These are phyloP conservation scores for Kurtzmaniella quercitrusa DNA, from an alignment of 1,139 yeast genomes.

Conservation along the genomic window DNA sequence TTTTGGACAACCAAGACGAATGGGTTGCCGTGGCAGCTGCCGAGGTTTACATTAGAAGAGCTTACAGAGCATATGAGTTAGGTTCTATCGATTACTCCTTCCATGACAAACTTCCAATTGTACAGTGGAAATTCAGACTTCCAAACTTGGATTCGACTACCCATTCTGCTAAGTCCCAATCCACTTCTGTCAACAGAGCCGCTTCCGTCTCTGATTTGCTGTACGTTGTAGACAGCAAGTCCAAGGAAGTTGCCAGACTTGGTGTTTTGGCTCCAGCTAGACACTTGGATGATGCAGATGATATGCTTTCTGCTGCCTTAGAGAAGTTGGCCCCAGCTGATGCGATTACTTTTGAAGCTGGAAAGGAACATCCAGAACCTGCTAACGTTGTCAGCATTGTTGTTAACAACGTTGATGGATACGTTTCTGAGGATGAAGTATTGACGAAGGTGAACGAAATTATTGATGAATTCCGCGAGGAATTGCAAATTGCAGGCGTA, in stretches of 20 bases:
- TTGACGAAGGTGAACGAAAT: constrained; percentile 60
- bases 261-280: constrained; percentile 84
- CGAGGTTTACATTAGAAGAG: constrained; percentile 93
- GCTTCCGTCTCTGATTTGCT: constrained; percentile 91
- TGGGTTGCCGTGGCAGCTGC: constrained; percentile 95
- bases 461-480: constrained; percentile 65
- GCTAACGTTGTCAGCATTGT: constrained; percentile 81
- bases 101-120: constrained; percentile 60
- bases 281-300: constrained; percentile 88
- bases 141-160: constrained; percentile 71
- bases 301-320: constrained; percentile 70
- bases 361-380: constrained; percentile 34
- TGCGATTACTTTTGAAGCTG: constrained; percentile 35
- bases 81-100: constrained; percentile 66
- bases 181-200: constrained; percentile 65
- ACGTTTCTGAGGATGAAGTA: constrained; percentile 65
- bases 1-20: constrained; percentile 76
- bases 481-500: constrained; percentile 62
- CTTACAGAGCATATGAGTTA: constrained; percentile 92
- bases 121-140: constrained; percentile 88
- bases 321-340: constrained; percentile 57
- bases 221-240: constrained; percentile 66
- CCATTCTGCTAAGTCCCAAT: constrained; percentile 30
- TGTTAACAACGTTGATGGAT: constrained; percentile 70
- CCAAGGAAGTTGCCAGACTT: constrained; percentile 58